phyloP scores from a whole-genome alignment of 345 rosid species.

The thale cress (Arabidopsis thaliana) region TAIR10.1 NC_003076.8:26846001-26846500 shows the following conservation, averaged over 20 bases:
- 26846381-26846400: conserved; percentile 30
- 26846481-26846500: neutral
- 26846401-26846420: conserved; percentile 36
- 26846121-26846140: conserved; percentile 14
- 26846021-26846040: neutral
- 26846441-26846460: neutral
- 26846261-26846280: conserved; percentile 41
- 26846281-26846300: conserved; percentile 37
- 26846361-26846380: conserved; percentile 43
- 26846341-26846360: conserved; percentile 40
- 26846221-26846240: conserved; percentile 27
- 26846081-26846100: conserved; percentile 6
- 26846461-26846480: neutral
- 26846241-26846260: conserved; percentile 30
- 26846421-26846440: conserved; percentile 5
- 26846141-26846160: conserved; percentile 4
- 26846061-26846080: neutral
- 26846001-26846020: neutral
- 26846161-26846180: conserved; percentile 17
- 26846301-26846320: conserved; percentile 44
- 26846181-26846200: too few relatives aligned
- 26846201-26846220: neutral
- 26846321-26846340: conserved; percentile 42
- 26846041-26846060: neutral
- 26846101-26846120: neutral